Evolutionary conservation across 2,329 filamentous ascomycete genomes (phyloP).

Genomic region (Talaromyces marneffei): DNA sequence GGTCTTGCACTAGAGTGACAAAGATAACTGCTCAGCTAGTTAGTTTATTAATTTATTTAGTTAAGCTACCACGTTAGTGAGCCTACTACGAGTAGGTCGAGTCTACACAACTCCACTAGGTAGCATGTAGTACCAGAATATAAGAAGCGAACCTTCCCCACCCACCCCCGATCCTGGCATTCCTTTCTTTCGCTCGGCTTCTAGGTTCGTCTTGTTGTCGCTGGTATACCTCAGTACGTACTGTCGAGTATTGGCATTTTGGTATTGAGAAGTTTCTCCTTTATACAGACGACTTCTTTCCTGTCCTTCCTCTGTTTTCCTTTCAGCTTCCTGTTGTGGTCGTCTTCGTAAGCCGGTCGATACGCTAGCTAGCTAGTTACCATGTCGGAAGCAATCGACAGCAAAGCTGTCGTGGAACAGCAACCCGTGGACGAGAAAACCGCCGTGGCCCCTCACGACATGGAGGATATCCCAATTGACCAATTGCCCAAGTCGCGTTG

Average conservation of each 20-base stretch:
- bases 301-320: background rate
- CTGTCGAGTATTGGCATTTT: background rate
- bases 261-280: background rate
- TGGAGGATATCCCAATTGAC: conserved; percentile 25
- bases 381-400: conserved; percentile 14
- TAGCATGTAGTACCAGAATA: background rate
- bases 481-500: conserved; percentile 35
- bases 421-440: conserved; percentile 12
- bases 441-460: conserved; percentile 9
- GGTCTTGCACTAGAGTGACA: background rate
- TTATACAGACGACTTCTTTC: background rate
- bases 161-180: background rate
- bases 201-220: background rate
- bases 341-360: background rate
- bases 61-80: background rate
- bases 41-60: too few relatives aligned
- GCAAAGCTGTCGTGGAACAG: conserved; percentile 12
- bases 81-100: background rate
- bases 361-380: background rate
- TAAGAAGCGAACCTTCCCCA: background rate
- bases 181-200: background rate
- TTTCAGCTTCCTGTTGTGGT: background rate
- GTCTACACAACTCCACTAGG: background rate
- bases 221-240: background rate
- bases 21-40: background rate